These are phyloP conservation scores for Rhododendron ferrugineum DNA, from an alignment of 148 eudicot species.

Conservation along the genomic window DNA sequence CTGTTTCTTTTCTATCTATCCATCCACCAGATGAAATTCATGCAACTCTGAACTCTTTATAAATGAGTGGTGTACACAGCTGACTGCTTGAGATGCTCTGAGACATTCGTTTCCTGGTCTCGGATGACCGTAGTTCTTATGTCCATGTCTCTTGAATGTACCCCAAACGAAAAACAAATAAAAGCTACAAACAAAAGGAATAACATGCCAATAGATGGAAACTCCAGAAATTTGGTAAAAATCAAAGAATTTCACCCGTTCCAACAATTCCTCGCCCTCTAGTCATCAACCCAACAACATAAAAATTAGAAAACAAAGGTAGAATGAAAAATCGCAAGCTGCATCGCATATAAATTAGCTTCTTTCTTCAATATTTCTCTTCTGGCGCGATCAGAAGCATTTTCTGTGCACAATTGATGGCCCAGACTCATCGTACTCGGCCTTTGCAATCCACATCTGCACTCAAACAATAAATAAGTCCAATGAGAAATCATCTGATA, in stretches of 20 bases:
- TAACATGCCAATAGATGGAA: not conserved
- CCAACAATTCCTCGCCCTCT: slow-evolving; percentile 5
- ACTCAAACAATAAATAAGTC: slow-evolving; percentile 1
- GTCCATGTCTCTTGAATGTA: not conserved
- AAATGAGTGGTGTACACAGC: not conserved
- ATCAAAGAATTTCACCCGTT: not conserved
- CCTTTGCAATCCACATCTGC: slow-evolving; percentile 70
- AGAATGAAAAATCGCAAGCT: not conserved
- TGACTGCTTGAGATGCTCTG: not conserved
- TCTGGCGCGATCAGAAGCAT: slow-evolving; percentile 36
- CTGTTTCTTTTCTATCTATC: not conserved
- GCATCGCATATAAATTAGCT: not conserved
- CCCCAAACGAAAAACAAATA: not conserved
- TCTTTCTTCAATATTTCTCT: not conserved
- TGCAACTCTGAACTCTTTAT: slow-evolving; percentile 55
- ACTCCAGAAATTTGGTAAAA: not conserved
- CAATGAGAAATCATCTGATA: not conserved
- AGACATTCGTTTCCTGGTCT: not conserved
- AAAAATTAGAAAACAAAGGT: not conserved
- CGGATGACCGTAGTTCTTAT: not conserved
- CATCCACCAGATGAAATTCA: slow-evolving; percentile 27
- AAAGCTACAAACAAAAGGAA: not conserved
- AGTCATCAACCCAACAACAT: not conserved
- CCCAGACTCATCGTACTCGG: slow-evolving; percentile 58
- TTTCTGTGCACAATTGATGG: slow-evolving; percentile 62